Evolutionary conservation across 495 filamentous ascomycete genomes (phyloP).

Genomic region (Trichoderma orchidacearum): DNA sequence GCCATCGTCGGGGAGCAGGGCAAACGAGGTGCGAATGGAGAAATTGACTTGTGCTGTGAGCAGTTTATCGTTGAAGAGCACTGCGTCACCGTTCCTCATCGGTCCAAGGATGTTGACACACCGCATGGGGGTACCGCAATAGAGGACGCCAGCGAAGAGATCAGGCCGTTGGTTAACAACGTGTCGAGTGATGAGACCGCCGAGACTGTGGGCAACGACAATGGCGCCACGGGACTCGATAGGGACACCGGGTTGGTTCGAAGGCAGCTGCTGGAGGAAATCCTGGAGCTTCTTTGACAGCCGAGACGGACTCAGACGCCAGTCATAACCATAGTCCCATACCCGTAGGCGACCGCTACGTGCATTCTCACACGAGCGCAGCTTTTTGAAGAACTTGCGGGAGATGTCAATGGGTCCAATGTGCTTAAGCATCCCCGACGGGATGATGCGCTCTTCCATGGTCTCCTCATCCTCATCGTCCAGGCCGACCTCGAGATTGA

Average conservation of each 20-base stretch:
- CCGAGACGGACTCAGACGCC: slow-evolving; percentile 75
- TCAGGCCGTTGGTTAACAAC: slow-evolving; percentile 80
- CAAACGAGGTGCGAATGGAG: slow-evolving; percentile 73
- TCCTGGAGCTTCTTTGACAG: slow-evolving; percentile 53
- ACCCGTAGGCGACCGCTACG: slow-evolving; percentile 58
- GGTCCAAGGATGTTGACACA: slow-evolving; percentile 90
- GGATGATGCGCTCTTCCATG: slow-evolving; percentile 67
- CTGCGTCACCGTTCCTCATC: slow-evolving; percentile 79
- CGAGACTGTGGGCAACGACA: slow-evolving; percentile 82
- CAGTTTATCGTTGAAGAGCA: slow-evolving; percentile 78
- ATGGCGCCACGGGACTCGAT: slow-evolving; percentile 49
- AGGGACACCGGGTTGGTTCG: slow-evolving; percentile 43
- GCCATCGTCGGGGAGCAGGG: slow-evolving; percentile 77
- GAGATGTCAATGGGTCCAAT: slow-evolving; percentile 90
- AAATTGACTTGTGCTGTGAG: slow-evolving; percentile 94
- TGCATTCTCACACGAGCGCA: slow-evolving; percentile 61
- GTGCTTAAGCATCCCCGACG: slow-evolving; percentile 76
- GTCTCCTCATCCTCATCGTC: slow-evolving; percentile 72
- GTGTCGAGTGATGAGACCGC: slow-evolving; percentile 80
- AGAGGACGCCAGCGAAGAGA: slow-evolving; percentile 76
- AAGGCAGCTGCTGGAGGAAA: slow-evolving; percentile 63
- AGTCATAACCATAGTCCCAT: slow-evolving; percentile 91
- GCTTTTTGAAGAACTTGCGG: slow-evolving; percentile 61
- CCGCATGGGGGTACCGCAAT: slow-evolving; percentile 69
- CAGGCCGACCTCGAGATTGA: slow-evolving; percentile 80